These are phyloP conservation scores for Gymnopilus dilepis DNA, from an alignment of 768 basidiomycete genomes.

Conservation along the genomic window DNA sequence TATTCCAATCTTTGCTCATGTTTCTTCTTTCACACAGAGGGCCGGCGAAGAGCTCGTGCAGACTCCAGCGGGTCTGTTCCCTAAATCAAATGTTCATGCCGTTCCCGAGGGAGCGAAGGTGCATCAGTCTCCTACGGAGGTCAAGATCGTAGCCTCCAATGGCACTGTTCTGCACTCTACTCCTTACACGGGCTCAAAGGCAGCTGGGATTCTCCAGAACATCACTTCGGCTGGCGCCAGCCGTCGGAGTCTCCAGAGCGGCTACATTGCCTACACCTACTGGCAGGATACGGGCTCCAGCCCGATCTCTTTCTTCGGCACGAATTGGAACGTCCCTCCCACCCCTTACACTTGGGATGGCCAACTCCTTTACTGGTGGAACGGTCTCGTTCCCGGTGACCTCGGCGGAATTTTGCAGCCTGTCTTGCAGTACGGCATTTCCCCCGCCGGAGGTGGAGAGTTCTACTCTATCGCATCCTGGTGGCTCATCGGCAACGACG, in stretches of 20 bases:
- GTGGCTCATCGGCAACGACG: not conserved
- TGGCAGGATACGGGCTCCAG: not conserved
- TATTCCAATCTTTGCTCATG: not conserved
- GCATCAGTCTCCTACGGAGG: not conserved
- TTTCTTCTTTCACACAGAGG: not conserved
- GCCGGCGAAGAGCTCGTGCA: not conserved
- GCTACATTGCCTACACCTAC: slow-evolving; percentile 4
- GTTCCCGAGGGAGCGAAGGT: not conserved
- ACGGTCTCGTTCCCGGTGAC: not conserved
- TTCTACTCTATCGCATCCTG: slow-evolving; percentile 8
- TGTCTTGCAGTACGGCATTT: slow-evolving; percentile 3
- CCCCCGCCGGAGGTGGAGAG: slow-evolving; percentile 3
- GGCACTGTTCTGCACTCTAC: not conserved
- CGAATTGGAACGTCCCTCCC: not conserved
- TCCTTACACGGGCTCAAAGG: not conserved
- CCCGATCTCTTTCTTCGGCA: not conserved
- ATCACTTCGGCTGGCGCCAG: not conserved
- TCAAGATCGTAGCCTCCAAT: not conserved
- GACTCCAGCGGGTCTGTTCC: not conserved
- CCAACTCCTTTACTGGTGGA: slow-evolving; percentile 6
- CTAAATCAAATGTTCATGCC: slow-evolving; percentile 3
- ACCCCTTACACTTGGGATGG: slow-evolving; percentile 1
- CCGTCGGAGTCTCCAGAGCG: not conserved
- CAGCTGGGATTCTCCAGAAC: not conserved
- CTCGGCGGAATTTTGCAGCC: slow-evolving; percentile 4